These are phyloP conservation scores for Jatropha multifida DNA, from an alignment of 441 rosid species.

Conservation along the genomic window DNA sequence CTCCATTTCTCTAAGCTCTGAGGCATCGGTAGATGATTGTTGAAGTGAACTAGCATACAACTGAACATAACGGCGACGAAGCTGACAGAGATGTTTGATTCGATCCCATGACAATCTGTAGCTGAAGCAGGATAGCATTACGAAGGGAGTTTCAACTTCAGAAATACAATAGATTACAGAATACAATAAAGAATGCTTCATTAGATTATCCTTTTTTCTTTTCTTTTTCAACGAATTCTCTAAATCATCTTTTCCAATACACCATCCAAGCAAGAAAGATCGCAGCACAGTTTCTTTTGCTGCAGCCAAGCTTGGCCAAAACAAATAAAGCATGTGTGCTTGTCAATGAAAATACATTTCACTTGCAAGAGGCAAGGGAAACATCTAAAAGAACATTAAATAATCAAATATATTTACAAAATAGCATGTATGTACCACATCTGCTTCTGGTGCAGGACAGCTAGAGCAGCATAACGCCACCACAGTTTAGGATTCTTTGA, in stretches of 20 bases:
- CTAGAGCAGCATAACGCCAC: conserved; percentile 97
- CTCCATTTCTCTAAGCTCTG: conserved; percentile 87
- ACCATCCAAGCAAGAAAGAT: background rate
- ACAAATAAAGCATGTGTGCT: background rate
- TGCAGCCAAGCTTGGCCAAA: background rate
- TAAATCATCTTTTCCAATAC: background rate
- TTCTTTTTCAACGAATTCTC: background rate
- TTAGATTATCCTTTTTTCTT: background rate
- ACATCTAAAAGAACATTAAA: conserved; percentile 2
- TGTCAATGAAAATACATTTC: background rate
- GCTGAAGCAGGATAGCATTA: conserved; percentile 40
- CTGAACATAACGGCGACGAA: conserved; percentile 85
- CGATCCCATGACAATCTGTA: conserved; percentile 91
- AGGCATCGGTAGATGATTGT: conserved; percentile 52
- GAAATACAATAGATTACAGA: background rate
- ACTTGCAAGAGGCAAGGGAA: background rate
- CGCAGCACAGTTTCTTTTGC: background rate
- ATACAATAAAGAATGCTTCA: background rate
- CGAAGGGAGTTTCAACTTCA: conserved; percentile 8
- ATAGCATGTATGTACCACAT: conserved; percentile 55
- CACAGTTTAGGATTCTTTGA: conserved; percentile 62
- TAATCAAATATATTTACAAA: background rate
- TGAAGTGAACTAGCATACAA: conserved; percentile 81
- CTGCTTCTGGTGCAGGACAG: conserved; percentile 77
- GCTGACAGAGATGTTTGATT: conserved; percentile 72